Conservation (phyloP, 768 basidiomycete genomes). For the Tubosaeta brunneosetosa region DNA sequence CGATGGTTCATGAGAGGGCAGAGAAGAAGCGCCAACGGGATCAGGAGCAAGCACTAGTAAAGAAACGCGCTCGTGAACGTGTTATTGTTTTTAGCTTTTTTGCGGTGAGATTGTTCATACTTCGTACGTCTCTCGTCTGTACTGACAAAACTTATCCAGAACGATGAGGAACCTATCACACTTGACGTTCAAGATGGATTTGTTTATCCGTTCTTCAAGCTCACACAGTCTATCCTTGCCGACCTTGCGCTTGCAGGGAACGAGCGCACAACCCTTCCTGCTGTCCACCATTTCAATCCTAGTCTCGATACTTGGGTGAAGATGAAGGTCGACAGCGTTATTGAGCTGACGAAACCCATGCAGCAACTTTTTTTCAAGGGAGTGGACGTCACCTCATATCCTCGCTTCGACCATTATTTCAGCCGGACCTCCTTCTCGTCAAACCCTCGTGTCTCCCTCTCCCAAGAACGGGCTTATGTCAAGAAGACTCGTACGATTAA, state of each 20-base stretch:
- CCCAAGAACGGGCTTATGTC: neutral
- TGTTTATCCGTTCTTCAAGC: neutral
- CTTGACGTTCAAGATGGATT: neutral
- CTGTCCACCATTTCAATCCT: neutral
- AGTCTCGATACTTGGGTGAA: neutral
- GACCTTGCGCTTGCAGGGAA: neutral
- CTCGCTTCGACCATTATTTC: neutral
- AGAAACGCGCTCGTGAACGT: neutral
- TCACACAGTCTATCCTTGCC: neutral
- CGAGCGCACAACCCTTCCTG: too few species aligned
- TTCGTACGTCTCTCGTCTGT: too few species aligned
- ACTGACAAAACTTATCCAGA: neutral
- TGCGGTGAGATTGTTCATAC: too few species aligned
- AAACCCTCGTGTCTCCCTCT: neutral
- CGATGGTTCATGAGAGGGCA: neutral
- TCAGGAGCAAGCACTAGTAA: neutral
- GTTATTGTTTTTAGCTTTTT: neutral
- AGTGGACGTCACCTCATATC: neutral
- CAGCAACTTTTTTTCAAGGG: slow-evolving; percentile 1
- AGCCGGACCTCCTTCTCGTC: neutral
- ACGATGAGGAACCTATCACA: neutral
- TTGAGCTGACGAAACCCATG: neutral
- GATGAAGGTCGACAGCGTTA: neutral
- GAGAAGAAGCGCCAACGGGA: neutral
- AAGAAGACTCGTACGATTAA: neutral